Evolutionary conservation across 2,329 filamentous ascomycete genomes (phyloP).

Genomic region (Penicillium sp.): DNA sequence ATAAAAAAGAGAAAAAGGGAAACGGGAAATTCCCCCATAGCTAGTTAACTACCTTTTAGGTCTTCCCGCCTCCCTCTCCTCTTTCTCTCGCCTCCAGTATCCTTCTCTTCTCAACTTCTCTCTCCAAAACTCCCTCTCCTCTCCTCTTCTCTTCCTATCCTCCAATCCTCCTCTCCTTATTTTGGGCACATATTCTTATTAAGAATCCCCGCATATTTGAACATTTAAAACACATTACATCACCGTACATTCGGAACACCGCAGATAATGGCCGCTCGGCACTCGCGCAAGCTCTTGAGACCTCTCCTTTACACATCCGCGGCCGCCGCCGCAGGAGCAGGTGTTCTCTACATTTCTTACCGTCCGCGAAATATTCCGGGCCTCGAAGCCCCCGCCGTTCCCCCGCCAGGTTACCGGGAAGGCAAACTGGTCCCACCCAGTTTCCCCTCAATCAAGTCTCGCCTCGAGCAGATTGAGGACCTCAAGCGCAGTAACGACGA

Average conservation of each 20-base stretch:
- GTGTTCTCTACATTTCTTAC: constrained; percentile 61
- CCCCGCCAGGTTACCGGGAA: constrained; percentile 62
- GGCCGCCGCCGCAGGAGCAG: constrained; percentile 55
- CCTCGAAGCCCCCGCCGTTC: constrained; percentile 60
- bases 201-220: not conserved
- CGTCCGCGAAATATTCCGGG: constrained; percentile 65
- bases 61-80: not conserved
- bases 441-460: constrained; percentile 53
- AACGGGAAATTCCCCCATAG: not conserved
- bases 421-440: constrained; percentile 57
- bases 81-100: not conserved
- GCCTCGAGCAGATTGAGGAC: constrained; percentile 54
- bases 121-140: not conserved
- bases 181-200: not conserved
- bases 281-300: constrained; percentile 53
- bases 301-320: constrained; percentile 60
- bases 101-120: not conserved
- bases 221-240: not conserved
- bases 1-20: not conserved
- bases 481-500: constrained; percentile 46
- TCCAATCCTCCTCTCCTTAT: not conserved
- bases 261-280: constrained; percentile 41
- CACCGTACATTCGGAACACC: not conserved
- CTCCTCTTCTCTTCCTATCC: not conserved
- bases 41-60: not conserved